Conservation (phyloP, 202 grass and related monocot species). For the Sporobolus alterniflorus region DNA sequence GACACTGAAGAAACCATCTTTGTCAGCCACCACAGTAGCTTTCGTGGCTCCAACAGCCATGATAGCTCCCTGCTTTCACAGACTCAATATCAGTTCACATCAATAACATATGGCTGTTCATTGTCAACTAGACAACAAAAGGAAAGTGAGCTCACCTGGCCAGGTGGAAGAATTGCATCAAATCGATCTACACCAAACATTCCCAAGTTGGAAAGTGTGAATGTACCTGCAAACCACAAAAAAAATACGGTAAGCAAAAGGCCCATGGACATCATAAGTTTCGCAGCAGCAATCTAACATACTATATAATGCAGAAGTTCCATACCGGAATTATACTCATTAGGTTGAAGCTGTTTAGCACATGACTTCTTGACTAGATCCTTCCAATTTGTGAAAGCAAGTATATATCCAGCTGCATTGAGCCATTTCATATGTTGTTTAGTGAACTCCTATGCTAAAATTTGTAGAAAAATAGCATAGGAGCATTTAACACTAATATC, state of each 20-base stretch:
- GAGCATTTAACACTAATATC: constrained; percentile 20
- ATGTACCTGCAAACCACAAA: constrained; percentile 79
- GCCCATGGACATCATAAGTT: constrained; percentile 7
- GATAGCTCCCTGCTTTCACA: constrained; percentile 77
- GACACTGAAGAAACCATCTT: constrained; percentile 95
- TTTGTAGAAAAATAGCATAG: background rate
- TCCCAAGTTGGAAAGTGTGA: constrained; percentile 95
- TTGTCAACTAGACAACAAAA: background rate
- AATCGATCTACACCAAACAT: constrained; percentile 99
- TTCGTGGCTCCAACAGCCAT: constrained; percentile 99
- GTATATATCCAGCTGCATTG: constrained; percentile 90
- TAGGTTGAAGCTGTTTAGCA: constrained; percentile 88
- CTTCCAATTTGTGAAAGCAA: constrained; percentile 97
- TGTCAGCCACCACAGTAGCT: constrained; percentile 73
- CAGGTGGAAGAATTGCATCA: constrained; percentile 99
- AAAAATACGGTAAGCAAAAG: constrained; percentile 41
- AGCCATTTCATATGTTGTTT: constrained; percentile 31
- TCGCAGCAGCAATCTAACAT: background rate
- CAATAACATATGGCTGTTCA: background rate
- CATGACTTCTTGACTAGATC: constrained; percentile 89
- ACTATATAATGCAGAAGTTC: constrained; percentile 9
- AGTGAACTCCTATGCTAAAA: background rate
- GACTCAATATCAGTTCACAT: constrained; percentile 14
- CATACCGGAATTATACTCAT: constrained; percentile 94
- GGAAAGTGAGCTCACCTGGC: constrained; percentile 64